Percentiles rank a stretch among this genome's conserved stretches.
phyloP scores from a whole-genome alignment of 2,329 filamentous ascomycete species.

The Aureobasidium sp. region DNA sequence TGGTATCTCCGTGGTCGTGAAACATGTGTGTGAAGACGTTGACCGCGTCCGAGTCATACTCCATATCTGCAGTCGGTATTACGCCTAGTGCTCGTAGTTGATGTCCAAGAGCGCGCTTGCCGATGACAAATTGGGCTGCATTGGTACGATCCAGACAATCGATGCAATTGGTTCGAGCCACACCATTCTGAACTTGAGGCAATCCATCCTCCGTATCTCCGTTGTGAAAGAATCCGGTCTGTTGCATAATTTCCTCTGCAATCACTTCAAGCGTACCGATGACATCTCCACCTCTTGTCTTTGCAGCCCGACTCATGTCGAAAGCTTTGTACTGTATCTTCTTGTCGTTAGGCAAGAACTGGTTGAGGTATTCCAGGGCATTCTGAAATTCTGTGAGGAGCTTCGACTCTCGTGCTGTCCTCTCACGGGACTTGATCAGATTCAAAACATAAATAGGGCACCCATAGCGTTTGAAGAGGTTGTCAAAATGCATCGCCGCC shows the following conservation, averaged over 20 bases:
- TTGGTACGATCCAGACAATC: constrained; percentile 97
- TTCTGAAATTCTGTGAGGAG: constrained; percentile 78
- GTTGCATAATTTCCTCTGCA: constrained; percentile 74
- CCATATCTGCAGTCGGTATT: constrained; percentile 66
- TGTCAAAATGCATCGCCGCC: constrained; percentile 88
- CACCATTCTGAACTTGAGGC: constrained; percentile 74
- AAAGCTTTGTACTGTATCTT: constrained; percentile 92
- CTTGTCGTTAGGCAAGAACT: constrained; percentile 75
- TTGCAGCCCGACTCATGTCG: constrained; percentile 96
- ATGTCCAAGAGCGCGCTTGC: constrained; percentile 83
- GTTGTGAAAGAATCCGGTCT: constrained; percentile 92
- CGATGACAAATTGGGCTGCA: constrained; percentile 94
- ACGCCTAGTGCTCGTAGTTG: constrained; percentile 89
- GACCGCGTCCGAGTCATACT: constrained; percentile 92
- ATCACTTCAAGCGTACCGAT: constrained; percentile 86
- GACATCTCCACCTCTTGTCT: constrained; percentile 83
- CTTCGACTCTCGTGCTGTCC: constrained; percentile 85
- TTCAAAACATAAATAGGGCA: constrained; percentile 88
- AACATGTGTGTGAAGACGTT: constrained; percentile 96
- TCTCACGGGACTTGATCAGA: constrained; percentile 75
- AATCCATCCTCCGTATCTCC: constrained; percentile 61
- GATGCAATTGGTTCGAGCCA: constrained; percentile 94
- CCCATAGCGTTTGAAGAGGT: constrained; percentile 88
- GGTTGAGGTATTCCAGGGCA: constrained; percentile 85
- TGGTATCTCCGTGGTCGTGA: constrained; percentile 94